These are phyloP conservation scores for Ophidiomyces ophidiicola DNA, from an alignment of 2,329 filamentous ascomycete genomes.

Conservation along the genomic window DNA sequence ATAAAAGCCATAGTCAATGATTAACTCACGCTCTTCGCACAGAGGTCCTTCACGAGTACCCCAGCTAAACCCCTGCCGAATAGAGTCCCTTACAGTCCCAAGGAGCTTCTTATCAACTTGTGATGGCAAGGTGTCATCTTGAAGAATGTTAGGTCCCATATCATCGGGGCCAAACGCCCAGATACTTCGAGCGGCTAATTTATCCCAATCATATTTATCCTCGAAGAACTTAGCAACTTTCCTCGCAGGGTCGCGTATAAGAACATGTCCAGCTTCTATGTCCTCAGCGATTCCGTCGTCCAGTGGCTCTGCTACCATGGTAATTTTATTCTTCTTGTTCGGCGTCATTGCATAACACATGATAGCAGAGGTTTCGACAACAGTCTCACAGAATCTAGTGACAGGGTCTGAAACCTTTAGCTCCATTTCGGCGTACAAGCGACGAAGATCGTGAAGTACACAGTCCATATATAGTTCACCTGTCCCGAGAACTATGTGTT, in stretches of 20 bases:
- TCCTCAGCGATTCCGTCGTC: conserved; percentile 91
- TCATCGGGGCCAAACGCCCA: conserved; percentile 98
- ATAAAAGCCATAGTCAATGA: not conserved
- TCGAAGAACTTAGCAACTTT: conserved; percentile 96
- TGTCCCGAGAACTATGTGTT: conserved; percentile 88
- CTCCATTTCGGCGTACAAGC: conserved; percentile 97
- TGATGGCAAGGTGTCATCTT: conserved; percentile 88
- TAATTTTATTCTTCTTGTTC: conserved; percentile 99
- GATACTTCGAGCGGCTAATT: conserved; percentile 84
- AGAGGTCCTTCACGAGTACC: conserved; percentile 87
- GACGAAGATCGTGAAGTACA: conserved; percentile 83
- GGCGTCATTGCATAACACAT: conserved; percentile 97
- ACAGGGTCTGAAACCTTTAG: conserved; percentile 98
- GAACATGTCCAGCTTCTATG: conserved; percentile 81
- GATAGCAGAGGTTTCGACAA: conserved; percentile 91
- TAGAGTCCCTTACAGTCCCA: conserved; percentile 75
- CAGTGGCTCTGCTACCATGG: conserved; percentile 92
- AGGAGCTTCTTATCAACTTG: conserved; percentile 91
- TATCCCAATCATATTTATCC: conserved; percentile 92
- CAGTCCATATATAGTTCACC: conserved; percentile 99
- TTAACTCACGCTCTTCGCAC: conserved; percentile 81
- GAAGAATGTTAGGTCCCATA: conserved; percentile 83
- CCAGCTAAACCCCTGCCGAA: conserved; percentile 95
- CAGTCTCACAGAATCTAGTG: conserved; percentile 93
- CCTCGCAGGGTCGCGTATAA: conserved; percentile 81